Base-by-base conservation (phyloP, 345 rosid genomes). In the Iberis pinnata region DNA sequence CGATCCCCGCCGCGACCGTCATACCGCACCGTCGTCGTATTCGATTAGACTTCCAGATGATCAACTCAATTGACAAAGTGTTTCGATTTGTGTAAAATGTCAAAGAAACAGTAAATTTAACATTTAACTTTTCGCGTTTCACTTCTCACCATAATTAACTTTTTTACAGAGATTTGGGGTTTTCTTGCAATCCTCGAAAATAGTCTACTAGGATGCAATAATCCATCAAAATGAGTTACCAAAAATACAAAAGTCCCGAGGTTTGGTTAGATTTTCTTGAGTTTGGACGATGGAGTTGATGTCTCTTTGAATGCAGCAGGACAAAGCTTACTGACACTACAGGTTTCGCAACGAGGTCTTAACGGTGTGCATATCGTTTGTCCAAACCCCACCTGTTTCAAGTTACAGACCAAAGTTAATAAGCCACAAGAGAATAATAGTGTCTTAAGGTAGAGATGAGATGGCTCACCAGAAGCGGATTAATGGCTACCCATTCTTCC, bases 1-100 rank as follows among this genome's bases (percentile, higher is more conserved):
- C 98, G 61, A 92, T 85, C 65, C 98, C 98, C 35, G 98, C 95
- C 6, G 73, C 81, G 29, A 85, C 63, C 25, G 95, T 92, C 96
- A 88, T 92, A 60, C 35, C 53, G 18, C 46, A 32, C 61, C 63
- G 12, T 35, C 14, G 46, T n/a, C n/a, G n/a, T n/a, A n/a, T n/a
- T n/a, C n/a, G n/a, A n/a, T n/a, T n/a, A n/a, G n/a, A n/a, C n/a
- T n/a, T n/a, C n/a, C n/a, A n/a, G n/a, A n/a, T n/a, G n/a, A n/a
- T n/a, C n/a, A n/a, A n/a, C n/a, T n/a, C n/a, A n/a, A n/a, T n/a
- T n/a, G n/a, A n/a, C n/a, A n/a, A n/a, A n/a, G n/a, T n/a, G n/a
- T n/a, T n/a, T n/a, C n/a, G n/a, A n/a, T n/a, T n/a, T n/a, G n/a
- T n/a, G n/a, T n/a, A n/a, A n/a, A n/a, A n/a, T n/a, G n/a, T n/a